Evolutionary conservation across 1,284 basidiomycete species (phyloP).

Genomic region (Moesziomyces sp.): DNA sequence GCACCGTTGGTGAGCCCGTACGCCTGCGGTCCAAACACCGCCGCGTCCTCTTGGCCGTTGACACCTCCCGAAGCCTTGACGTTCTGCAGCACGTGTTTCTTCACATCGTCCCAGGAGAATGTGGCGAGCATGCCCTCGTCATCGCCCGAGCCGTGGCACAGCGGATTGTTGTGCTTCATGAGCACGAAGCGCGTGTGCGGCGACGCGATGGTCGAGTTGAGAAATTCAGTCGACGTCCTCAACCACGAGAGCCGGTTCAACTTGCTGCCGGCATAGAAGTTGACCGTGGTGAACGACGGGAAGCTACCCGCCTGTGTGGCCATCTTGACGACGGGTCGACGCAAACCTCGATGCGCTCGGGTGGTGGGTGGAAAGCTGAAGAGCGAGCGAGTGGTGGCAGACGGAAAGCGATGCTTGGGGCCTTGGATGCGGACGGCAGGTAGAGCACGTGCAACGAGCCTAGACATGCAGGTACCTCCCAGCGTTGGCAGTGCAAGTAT

Average conservation of each 20-base stretch:
- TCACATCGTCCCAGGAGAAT: constrained; percentile 64
- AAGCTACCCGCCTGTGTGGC: constrained; percentile 16
- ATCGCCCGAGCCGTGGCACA: constrained; percentile 50
- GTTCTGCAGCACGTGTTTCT: constrained; percentile 43
- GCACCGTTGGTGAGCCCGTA: constrained; percentile 34
- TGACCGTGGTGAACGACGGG: constrained; percentile 51
- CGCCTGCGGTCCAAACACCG: constrained; percentile 56
- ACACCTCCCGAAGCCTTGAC: constrained; percentile 36
- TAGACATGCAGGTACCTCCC: too few relatives aligned
- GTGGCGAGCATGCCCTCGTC: constrained; percentile 51
- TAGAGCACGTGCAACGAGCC: too few relatives aligned
- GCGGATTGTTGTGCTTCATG: constrained; percentile 64
- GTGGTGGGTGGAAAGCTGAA: not conserved
- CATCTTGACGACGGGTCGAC: constrained; percentile 8
- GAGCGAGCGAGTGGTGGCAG: not conserved
- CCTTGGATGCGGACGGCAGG: too few relatives aligned
- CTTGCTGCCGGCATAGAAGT: constrained; percentile 60
- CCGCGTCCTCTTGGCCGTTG: constrained; percentile 1
- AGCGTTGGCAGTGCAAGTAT: too few relatives aligned
- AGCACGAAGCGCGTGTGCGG: constrained; percentile 64
- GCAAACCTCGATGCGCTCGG: too few relatives aligned
- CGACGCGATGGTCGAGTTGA: constrained; percentile 63
- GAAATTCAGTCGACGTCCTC: constrained; percentile 62
- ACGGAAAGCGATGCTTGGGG: too few relatives aligned
- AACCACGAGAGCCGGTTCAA: constrained; percentile 67